phyloP scores from a whole-genome alignment of 2,329 filamentous ascomycete species.

The Paecilomyces formosus region DNA sequence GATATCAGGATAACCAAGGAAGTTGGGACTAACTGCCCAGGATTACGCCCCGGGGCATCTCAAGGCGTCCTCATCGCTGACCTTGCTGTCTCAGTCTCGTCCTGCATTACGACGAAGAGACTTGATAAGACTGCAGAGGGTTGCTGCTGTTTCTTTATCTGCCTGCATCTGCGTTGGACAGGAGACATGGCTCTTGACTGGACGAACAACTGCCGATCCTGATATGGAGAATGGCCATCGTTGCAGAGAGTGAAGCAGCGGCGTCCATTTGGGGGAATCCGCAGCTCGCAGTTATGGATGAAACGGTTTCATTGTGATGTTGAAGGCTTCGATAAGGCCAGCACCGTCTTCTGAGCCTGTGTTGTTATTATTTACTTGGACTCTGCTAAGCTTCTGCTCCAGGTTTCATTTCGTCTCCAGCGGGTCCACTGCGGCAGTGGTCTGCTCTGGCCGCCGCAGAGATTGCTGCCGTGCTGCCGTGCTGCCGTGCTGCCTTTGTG shows the following conservation, averaged over 20 bases:
- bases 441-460: background rate
- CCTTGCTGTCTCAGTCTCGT: background rate
- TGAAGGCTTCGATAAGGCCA: background rate
- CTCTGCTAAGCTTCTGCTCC: background rate
- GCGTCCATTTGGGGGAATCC: background rate
- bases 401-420: background rate
- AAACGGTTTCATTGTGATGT: too few species aligned
- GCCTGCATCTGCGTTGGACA: background rate
- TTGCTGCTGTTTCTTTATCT: background rate
- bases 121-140: background rate
- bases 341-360: background rate
- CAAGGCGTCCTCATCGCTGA: background rate
- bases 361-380: background rate
- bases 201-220: background rate
- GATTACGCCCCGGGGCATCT: background rate
- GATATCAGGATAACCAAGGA: constrained; percentile 2
- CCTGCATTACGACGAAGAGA: background rate
- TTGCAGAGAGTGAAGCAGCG: background rate
- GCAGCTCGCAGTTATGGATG: too few species aligned
- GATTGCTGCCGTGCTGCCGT: background rate
- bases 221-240: background rate
- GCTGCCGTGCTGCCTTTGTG: background rate
- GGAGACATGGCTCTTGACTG: background rate
- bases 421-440: background rate
- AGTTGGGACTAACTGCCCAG: constrained; percentile 6